Evolutionary conservation across 805 yeast genomes (phyloP).

Genomic region (Candida khao-thaluensis): DNA sequence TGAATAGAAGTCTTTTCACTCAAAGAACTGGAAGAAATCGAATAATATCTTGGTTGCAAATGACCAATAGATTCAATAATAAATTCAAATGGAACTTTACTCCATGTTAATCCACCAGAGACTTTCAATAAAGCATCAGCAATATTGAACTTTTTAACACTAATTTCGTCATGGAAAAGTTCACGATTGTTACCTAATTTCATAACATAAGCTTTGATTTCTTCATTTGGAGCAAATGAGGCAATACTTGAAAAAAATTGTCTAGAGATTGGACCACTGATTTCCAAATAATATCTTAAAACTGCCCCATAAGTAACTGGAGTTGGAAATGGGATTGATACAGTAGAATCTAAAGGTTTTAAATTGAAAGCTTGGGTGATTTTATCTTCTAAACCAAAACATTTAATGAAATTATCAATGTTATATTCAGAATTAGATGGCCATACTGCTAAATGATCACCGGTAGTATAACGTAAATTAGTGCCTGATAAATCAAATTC

Average conservation of each 20-base stretch:
- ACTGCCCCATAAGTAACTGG: slow-evolving; percentile 90
- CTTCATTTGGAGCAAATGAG: slow-evolving; percentile 75
- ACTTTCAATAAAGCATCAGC: slow-evolving; percentile 69
- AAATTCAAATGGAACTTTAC: slow-evolving; percentile 75
- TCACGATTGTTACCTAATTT: slow-evolving; percentile 67
- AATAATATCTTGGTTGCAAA: slow-evolving; percentile 92
- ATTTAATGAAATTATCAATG: slow-evolving; percentile 60
- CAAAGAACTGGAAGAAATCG: slow-evolving; percentile 87
- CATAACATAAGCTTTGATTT: slow-evolving; percentile 47
- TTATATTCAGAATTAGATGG: slow-evolving; percentile 83
- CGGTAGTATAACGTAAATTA: slow-evolving; percentile 83
- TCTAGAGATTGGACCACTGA: slow-evolving; percentile 91
- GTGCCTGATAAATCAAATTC: slow-evolving; percentile 81
- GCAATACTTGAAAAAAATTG: slow-evolving; percentile 72
- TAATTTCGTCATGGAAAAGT: slow-evolving; percentile 63
- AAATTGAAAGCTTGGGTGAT: slow-evolving; percentile 59
- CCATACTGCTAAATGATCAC: slow-evolving; percentile 95
- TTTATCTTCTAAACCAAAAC: slow-evolving; percentile 58
- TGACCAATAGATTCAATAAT: slow-evolving; percentile 77
- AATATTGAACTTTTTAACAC: slow-evolving; percentile 60
- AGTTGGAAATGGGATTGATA: slow-evolving; percentile 60
- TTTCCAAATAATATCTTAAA: slow-evolving; percentile 83
- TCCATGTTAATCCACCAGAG: slow-evolving; percentile 71
- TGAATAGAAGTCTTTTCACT: slow-evolving; percentile 74
- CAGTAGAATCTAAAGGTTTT: slow-evolving; percentile 69